These are phyloP conservation scores for Ganoderma resinaceum DNA, from an alignment of 1,284 basidiomycete genomes.

Conservation along the genomic window DNA sequence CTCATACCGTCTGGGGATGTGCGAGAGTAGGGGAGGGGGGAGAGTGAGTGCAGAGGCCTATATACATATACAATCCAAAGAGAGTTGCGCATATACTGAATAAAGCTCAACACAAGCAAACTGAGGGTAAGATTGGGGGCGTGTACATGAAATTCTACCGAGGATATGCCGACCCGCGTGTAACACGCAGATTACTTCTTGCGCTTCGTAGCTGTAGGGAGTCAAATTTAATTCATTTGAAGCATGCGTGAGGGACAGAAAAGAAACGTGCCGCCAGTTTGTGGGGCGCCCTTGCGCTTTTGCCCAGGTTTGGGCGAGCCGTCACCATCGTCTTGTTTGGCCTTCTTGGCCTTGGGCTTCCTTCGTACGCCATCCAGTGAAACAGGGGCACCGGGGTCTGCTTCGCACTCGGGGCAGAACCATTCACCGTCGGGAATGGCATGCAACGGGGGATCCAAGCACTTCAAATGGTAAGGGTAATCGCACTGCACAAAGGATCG, in stretches of 20 bases:
- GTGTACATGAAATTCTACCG: neutral
- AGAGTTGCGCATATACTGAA: neutral
- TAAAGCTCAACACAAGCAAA: neutral
- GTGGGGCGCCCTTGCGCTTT: constrained; percentile 43
- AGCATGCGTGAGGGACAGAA: neutral
- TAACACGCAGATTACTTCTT: constrained; percentile 36
- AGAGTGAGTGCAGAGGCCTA: neutral
- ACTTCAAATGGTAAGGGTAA: constrained; percentile 85
- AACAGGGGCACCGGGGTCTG: constrained; percentile 44
- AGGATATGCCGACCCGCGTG: neutral
- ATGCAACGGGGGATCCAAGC: constrained; percentile 79
- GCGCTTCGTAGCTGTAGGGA: constrained; percentile 37
- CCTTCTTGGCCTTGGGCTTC: constrained; percentile 30
- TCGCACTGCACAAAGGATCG: constrained; percentile 71
- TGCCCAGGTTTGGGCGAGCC: constrained; percentile 36
- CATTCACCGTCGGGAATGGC: constrained; percentile 90
- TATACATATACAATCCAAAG: constrained; percentile 3
- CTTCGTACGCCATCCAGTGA: constrained; percentile 36
- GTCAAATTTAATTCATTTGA: neutral
- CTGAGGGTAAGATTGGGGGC: neutral
- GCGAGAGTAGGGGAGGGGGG: neutral
- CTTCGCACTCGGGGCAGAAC: constrained; percentile 83
- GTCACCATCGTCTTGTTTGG: constrained; percentile 31
- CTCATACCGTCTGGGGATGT: constrained; percentile 11
- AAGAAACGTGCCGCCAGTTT: constrained; percentile 25